phyloP scores from a whole-genome alignment of 2,329 filamentous ascomycete genomes.

The Beauveria sp. region DNA sequence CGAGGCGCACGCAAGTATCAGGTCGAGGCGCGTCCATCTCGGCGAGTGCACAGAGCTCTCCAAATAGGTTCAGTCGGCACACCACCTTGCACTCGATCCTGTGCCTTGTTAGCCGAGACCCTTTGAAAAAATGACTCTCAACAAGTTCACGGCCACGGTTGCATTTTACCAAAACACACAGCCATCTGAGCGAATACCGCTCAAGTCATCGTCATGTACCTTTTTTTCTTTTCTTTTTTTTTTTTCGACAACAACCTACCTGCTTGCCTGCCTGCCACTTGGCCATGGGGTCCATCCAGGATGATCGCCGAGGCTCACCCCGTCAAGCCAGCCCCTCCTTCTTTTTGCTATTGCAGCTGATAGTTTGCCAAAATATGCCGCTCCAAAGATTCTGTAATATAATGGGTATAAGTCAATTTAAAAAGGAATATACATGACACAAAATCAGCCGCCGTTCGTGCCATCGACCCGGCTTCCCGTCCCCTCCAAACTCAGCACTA shows the following conservation, averaged over 20 bases:
- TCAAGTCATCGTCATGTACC: too few relatives aligned
- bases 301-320: neutral
- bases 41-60: neutral
- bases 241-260: too few relatives aligned
- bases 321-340: neutral
- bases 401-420: too few relatives aligned
- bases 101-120: neutral
- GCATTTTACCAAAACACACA: neutral
- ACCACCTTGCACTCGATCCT: neutral
- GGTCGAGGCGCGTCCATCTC: neutral
- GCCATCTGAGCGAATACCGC: neutral
- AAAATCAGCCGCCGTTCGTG: neutral
- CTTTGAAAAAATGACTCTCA: neutral
- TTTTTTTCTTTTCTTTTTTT: too few relatives aligned
- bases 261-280: too few relatives aligned
- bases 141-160: neutral
- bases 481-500: too few relatives aligned
- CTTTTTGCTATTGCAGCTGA: neutral
- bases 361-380: neutral
- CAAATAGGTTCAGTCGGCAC: neutral
- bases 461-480: too few relatives aligned
- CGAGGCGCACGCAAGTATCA: too few relatives aligned
- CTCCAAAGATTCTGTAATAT: neutral
- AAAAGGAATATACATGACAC: too few relatives aligned
- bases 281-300: neutral